phyloP scores from a whole-genome alignment of 441 rosid genomes.

The Bocquillonia castaneifolia region DNA sequence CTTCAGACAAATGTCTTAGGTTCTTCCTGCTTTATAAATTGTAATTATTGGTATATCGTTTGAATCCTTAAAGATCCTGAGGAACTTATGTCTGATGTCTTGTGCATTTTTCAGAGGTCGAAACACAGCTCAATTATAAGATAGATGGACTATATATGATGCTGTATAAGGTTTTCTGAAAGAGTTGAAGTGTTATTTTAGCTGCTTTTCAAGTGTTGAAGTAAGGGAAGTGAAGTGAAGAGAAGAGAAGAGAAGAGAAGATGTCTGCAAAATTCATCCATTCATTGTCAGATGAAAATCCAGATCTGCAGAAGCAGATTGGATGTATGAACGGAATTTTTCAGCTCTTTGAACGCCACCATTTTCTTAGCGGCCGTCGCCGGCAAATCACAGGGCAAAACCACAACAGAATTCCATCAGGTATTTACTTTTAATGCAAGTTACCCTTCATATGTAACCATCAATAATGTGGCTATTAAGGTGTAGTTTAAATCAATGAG shows the following conservation, averaged over 20 bases:
- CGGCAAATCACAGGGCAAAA: slow-evolving; percentile 39
- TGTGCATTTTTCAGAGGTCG: neutral
- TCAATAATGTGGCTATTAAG: neutral
- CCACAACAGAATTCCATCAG: slow-evolving; percentile 51
- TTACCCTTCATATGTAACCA: neutral
- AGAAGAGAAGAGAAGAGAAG: slow-evolving; percentile 29
- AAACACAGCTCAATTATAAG: neutral
- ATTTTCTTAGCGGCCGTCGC: slow-evolving; percentile 42
- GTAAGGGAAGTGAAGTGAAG: no score
- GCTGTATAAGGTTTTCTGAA: slow-evolving; percentile 11
- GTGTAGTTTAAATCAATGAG: neutral
- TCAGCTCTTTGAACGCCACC: slow-evolving; percentile 72
- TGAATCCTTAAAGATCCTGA: neutral
- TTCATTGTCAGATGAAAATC: slow-evolving; percentile 66
- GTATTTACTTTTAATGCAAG: slow-evolving; percentile 30
- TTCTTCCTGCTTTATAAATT: neutral
- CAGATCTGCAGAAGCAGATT: slow-evolving; percentile 71
- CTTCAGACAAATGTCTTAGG: no score
- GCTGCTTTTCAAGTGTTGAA: slow-evolving; percentile 7
- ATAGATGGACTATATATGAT: slow-evolving; percentile 1
- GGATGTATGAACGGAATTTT: slow-evolving; percentile 92
- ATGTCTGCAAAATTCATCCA: slow-evolving; percentile 68
- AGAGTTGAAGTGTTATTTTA: neutral
- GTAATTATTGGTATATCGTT: no score
- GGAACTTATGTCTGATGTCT: neutral